A percentile compares a stretch with the other conserved stretches of the same genome.
Evolutionary conservation across 768 basidiomycete genomes (phyloP).

Genomic region (Suillus spraguei): DNA sequence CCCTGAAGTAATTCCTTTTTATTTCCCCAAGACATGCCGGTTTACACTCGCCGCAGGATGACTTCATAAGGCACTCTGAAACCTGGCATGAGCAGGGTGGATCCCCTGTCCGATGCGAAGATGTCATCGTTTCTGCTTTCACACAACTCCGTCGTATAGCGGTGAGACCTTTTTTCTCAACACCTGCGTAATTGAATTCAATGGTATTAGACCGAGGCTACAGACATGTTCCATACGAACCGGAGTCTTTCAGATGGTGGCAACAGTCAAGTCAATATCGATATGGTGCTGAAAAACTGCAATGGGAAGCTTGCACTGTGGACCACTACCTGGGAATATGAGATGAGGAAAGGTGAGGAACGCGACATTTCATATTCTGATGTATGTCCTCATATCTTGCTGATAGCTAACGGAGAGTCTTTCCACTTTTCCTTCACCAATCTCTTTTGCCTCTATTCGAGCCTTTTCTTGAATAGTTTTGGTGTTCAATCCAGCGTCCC

Average conservation of each 20-base stretch:
- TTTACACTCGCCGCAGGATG: slow-evolving; percentile 45
- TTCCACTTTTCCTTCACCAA: slow-evolving; percentile 78
- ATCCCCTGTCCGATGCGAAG: slow-evolving; percentile 63
- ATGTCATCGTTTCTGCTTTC: slow-evolving; percentile 79
- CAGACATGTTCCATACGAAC: slow-evolving; percentile 67
- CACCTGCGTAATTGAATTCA: background rate
- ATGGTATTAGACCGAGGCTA: slow-evolving; percentile 61
- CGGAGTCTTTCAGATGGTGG: slow-evolving; percentile 44
- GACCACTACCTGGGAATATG: slow-evolving; percentile 69
- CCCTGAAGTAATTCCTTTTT: slow-evolving; percentile 51
- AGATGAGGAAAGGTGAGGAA: slow-evolving; percentile 67
- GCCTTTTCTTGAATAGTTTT: slow-evolving; percentile 84
- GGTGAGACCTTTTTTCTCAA: slow-evolving; percentile 43
- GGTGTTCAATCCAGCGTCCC: slow-evolving; percentile 68
- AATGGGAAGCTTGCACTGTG: slow-evolving; percentile 75
- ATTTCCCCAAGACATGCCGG: slow-evolving; percentile 13
- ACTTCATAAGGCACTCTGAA: slow-evolving; percentile 67
- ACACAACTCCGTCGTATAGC: slow-evolving; percentile 78
- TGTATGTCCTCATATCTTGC: slow-evolving; percentile 14
- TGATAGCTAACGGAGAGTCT: slow-evolving; percentile 64
- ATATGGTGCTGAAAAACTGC: slow-evolving; percentile 69
- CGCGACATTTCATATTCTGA: slow-evolving; percentile 3
- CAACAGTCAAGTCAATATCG: slow-evolving; percentile 71
- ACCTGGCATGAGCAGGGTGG: slow-evolving; percentile 72
- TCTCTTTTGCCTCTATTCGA: slow-evolving; percentile 77